Evolutionary conservation across 768 basidiomycete genomes (phyloP), one percentile per base, ranked within the genome.

Genomic region (Russula compacta): DNA sequence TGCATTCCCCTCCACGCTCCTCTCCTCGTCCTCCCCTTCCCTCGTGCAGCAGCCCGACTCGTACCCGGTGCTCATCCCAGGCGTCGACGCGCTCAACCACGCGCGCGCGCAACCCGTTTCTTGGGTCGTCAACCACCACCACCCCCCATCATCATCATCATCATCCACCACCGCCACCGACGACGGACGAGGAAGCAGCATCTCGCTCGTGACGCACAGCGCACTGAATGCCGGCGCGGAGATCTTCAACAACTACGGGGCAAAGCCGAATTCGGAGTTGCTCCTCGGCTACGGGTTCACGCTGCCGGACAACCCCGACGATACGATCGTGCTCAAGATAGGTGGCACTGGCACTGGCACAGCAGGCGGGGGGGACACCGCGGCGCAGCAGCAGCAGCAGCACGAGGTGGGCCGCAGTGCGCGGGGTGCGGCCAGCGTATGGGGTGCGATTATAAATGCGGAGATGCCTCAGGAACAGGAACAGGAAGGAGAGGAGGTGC

Each of bases 261-360:
- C 85, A 0, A 97, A 97, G 70, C 84, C 92, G 0, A 95, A 95
- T 71, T 80, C 90, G 32, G 91, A 95, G 72, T 80, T 98, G 47
- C 83, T 98, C 49, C 79, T 98, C 4, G 92, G 90, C 6, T 98
- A 97, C 69, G 95, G 95, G 1, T 98, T 98, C 73, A 82, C 89
- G 0, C 70, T 95, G 4, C 74, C 80, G 1, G 64, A 83, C 33
- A 97, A 97, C 65, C 87, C 87, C 0, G 90, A 93, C 68, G 95
- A 97, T 68, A 89, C 87, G 0, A 87, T 95, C 66, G 77, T 88
- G 1, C 80, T 97, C 38, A 86, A 85, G 63, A 74, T 95, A 43
- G 87, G 87, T 14, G 84, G 87, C 1, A 57, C 67, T 0, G 59
- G 53, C 1, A 68, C 71, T 6, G 5, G 12, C 36, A 1, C 46